Percentiles rank a stretch among this genome's conserved stretches.
phyloP scores from a whole-genome alignment of 192 early-diverging fungal species.

The Dimargaris xerosporica region DNA sequence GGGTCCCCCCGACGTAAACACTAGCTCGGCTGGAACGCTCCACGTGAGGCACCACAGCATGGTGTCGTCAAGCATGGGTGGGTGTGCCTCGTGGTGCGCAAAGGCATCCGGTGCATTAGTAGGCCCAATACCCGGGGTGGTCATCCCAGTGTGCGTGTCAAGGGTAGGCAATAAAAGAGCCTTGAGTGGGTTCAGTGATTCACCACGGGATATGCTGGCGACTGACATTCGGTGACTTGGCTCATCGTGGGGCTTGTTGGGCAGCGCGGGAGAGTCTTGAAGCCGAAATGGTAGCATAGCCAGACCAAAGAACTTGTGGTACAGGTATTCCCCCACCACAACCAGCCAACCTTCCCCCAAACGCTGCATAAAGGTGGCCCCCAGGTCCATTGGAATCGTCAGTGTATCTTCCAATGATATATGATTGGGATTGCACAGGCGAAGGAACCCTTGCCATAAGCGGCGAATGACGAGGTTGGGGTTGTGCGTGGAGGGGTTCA shows the following conservation, averaged over 20 bases:
- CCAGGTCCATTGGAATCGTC: background rate
- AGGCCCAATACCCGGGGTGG: background rate
- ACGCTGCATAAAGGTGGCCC: background rate
- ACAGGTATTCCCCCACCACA: constrained; percentile 5
- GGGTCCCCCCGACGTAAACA: background rate
- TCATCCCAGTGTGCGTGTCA: background rate
- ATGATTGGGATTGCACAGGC: background rate
- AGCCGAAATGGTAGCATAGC: background rate
- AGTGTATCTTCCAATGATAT: background rate
- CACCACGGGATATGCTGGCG: background rate
- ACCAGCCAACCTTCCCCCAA: constrained; percentile 5
- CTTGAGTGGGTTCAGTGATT: background rate
- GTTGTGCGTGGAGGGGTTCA: background rate
- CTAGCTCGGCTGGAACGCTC: background rate
- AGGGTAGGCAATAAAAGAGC: background rate
- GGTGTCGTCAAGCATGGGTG: background rate
- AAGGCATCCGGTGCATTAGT: background rate
- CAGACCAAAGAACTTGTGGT: background rate
- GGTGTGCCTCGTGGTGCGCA: background rate
- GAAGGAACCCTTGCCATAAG: constrained; percentile 5
- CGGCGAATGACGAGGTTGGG: background rate
- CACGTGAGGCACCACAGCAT: constrained; percentile 5
- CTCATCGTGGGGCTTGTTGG: too few relatives aligned
- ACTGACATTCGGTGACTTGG: too few relatives aligned
- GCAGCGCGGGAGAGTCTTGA: too few relatives aligned